Conservation (phyloP, 176 grass and related monocot species). For the Ensete glaucum region DNA sequence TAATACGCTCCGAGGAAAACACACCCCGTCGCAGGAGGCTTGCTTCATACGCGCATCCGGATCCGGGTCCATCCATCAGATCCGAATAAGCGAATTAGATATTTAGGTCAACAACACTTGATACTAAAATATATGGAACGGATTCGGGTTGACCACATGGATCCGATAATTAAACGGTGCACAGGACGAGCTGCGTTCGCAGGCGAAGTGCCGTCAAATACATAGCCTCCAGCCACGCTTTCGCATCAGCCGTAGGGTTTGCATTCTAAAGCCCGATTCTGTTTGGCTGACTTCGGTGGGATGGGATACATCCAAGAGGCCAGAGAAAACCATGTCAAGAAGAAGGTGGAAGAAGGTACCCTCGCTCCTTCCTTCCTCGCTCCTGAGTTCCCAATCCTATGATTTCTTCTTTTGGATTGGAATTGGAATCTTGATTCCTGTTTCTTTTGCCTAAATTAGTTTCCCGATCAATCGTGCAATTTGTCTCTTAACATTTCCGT, state of each 20-base stretch:
- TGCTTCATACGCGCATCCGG: too few species aligned
- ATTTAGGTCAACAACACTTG: too few species aligned
- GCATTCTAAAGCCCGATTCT: neutral
- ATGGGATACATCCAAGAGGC: conserved; percentile 95
- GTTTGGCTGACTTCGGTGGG: neutral
- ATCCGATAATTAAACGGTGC: too few species aligned
- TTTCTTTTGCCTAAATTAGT: neutral
- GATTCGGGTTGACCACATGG: neutral
- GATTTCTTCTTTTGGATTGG: neutral
- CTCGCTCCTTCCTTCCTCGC: neutral
- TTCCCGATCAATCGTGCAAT: neutral
- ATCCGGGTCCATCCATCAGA: too few species aligned
- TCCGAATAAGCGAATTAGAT: too few species aligned
- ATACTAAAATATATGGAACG: too few species aligned
- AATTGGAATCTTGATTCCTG: neutral
- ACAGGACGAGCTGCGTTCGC: neutral
- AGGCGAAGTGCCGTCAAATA: neutral
- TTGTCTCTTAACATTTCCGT: neutral
- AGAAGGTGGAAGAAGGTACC: conserved; percentile 96
- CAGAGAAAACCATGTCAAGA: conserved; percentile 94
- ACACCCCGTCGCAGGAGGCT: too few species aligned
- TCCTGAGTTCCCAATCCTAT: neutral
- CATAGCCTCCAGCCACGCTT: neutral
- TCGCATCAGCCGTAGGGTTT: neutral
- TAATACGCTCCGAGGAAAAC: too few species aligned